A percentile compares a stretch with the other conserved stretches of the same genome.
phyloP scores from a whole-genome alignment of 176 grass and related monocot genomes.

The Musa beccarii region DNA sequence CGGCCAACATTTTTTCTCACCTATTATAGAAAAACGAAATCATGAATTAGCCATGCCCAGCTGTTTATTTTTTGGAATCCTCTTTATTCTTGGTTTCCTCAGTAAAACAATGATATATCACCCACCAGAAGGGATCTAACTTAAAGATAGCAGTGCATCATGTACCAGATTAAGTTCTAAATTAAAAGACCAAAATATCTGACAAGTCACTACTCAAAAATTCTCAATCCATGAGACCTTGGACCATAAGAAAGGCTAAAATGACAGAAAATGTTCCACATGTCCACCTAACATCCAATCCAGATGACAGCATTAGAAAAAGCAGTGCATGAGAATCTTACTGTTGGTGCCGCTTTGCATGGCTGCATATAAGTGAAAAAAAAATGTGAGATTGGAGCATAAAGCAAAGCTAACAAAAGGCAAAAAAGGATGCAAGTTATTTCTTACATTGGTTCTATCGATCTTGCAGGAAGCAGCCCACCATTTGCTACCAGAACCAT shows the following conservation, averaged over 20 bases:
- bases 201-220: background rate
- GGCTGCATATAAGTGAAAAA: constrained; percentile 26
- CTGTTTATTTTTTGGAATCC: too few species aligned
- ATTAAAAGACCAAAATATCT: background rate
- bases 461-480: constrained; percentile 97
- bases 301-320: background rate
- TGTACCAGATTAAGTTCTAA: background rate
- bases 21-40: too few species aligned
- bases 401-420: background rate
- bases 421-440: background rate
- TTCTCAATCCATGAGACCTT: background rate
- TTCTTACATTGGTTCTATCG: constrained; percentile 49
- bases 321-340: constrained; percentile 15
- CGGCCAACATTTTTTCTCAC: too few species aligned
- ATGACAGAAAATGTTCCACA: background rate
- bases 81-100: too few species aligned
- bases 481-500: constrained; percentile 91
- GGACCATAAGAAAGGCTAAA: background rate
- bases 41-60: too few species aligned
- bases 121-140: background rate
- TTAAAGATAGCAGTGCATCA: background rate
- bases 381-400: background rate
- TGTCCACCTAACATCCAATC: background rate
- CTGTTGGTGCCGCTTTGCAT: constrained; percentile 69
- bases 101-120: background rate